Evolutionary conservation across 345 rosid genomes (phyloP).

Genomic region (Arabidopsis arenosa): DNA sequence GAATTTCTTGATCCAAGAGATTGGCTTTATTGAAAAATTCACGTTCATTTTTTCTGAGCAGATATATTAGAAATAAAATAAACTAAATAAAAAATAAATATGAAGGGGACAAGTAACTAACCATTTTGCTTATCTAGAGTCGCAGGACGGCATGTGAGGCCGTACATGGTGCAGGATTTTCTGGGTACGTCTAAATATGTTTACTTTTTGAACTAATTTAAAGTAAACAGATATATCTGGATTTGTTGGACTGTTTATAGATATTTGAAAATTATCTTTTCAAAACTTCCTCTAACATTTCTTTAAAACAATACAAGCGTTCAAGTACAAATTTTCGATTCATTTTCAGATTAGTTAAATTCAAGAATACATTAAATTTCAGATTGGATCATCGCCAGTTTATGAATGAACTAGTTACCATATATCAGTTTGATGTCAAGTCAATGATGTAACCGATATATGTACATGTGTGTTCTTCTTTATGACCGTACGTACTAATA

Average conservation of each 20-base stretch:
- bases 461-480: neutral
- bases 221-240: slow-evolving; percentile 28
- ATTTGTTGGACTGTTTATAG: slow-evolving; percentile 25
- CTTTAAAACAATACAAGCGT: neutral
- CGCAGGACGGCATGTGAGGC: slow-evolving; percentile 45
- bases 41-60: slow-evolving; percentile 2
- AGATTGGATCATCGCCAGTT: too few relatives aligned
- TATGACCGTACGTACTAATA: slow-evolving; percentile 25
- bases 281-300: neutral
- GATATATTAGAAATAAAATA: neutral
- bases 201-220: slow-evolving; percentile 13
- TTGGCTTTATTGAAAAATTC: slow-evolving; percentile 17
- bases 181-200: slow-evolving; percentile 40
- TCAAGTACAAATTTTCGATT: slow-evolving; percentile 5
- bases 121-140: slow-evolving; percentile 26
- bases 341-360: neutral
- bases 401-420: too few relatives aligned
- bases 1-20: slow-evolving; percentile 42
- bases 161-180: slow-evolving; percentile 48
- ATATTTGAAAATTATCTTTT: slow-evolving; percentile 7
- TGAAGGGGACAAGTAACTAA: slow-evolving; percentile 35
- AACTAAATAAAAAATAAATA: neutral
- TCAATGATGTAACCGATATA: slow-evolving; percentile 17
- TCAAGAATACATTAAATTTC: too few relatives aligned
- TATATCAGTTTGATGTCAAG: neutral